phyloP scores from a whole-genome alignment of 2,329 filamentous ascomycete genomes.

The Colletotrichum aenigma region DNA sequence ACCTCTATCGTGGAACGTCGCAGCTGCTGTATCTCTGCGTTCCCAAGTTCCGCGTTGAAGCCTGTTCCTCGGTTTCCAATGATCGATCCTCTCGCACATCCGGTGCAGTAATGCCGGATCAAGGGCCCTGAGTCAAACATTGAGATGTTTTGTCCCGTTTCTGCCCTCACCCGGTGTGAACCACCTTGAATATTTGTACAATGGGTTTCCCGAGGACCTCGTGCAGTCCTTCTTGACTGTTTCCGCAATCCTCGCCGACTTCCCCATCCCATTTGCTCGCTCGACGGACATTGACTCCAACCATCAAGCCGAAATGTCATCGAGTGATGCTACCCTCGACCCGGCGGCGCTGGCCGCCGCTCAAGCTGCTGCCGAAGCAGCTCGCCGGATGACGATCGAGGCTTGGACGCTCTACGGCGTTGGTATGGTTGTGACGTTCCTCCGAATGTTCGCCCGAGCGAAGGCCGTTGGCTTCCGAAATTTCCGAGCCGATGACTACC shows the following conservation, averaged over 20 bases:
- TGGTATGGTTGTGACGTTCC: conserved; percentile 26
- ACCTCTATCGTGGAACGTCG: neutral
- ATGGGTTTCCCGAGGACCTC: neutral
- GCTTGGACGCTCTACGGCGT: conserved; percentile 31
- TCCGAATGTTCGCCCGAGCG: conserved; percentile 33
- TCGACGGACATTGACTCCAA: neutral
- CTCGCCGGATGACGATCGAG: conserved; percentile 22
- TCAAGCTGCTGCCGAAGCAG: conserved; percentile 24
- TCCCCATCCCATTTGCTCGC: neutral
- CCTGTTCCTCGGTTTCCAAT: neutral
- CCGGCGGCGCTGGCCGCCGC: conserved; percentile 25
- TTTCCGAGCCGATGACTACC: conserved; percentile 32
- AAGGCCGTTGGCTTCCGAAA: conserved; percentile 25
- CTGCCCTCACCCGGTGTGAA: neutral
- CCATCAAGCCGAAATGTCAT: neutral
- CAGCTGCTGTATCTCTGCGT: neutral
- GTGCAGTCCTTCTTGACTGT: neutral
- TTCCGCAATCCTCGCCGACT: neutral
- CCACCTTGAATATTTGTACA: neutral
- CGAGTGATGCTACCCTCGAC: neutral
- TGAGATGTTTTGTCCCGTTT: neutral
- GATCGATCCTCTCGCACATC: neutral
- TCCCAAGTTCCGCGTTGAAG: neutral
- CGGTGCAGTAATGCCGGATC: neutral
- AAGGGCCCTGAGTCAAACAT: neutral